Conservation (phyloP, 2,329 filamentous ascomycete genomes). For the Diplodia seriata region DNA sequence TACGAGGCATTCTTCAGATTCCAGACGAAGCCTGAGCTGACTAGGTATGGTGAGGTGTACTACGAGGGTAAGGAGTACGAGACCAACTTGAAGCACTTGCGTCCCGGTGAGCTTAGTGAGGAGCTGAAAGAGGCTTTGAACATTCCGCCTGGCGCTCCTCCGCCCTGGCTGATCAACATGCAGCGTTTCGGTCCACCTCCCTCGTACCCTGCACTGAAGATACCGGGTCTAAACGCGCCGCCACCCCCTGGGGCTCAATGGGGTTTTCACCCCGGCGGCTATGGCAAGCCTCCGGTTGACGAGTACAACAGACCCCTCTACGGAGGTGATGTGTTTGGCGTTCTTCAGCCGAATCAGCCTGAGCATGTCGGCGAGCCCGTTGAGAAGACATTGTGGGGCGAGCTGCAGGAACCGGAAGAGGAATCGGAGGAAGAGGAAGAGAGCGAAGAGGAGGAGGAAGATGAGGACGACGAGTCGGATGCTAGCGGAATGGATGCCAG, state of each 20-base stretch:
- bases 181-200: conserved; percentile 92
- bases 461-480: conserved; percentile 68
- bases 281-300: conserved; percentile 93
- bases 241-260: conserved; percentile 87
- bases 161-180: conserved; percentile 97
- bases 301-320: conserved; percentile 91
- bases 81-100: conserved; percentile 88
- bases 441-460: conserved; percentile 73
- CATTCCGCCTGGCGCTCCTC: conserved; percentile 90
- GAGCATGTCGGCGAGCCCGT: conserved; percentile 75
- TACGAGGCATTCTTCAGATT: conserved; percentile 99
- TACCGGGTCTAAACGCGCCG: conserved; percentile 91
- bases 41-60: conserved; percentile 97
- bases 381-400: conserved; percentile 90
- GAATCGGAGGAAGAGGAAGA: conserved; percentile 65
- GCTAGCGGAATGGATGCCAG: conserved; percentile 63
- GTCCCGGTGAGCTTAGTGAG: conserved; percentile 88
- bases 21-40: conserved; percentile 93
- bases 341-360: conserved; percentile 67
- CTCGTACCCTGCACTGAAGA: conserved; percentile 93
- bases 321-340: conserved; percentile 92
- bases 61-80: conserved; percentile 99
- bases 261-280: conserved; percentile 95
- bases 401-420: conserved; percentile 74
- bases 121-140: conserved; percentile 90